Evolutionary conservation across 2,329 filamentous ascomycete genomes (phyloP).

Genomic region (Claviceps sp.): DNA sequence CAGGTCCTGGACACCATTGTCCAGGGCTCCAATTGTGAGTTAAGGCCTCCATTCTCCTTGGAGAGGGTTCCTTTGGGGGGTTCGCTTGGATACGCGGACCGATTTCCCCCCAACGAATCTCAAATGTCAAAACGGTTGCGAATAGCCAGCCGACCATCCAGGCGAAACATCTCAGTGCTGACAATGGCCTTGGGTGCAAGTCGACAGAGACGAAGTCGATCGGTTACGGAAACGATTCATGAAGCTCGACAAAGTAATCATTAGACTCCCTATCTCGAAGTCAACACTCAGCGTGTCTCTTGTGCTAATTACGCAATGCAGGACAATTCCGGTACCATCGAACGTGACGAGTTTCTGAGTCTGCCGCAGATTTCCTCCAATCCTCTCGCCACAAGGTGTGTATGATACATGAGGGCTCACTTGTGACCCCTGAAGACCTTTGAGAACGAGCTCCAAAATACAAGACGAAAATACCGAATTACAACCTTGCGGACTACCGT

Average conservation of each 20-base stretch:
- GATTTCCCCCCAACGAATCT: too few species aligned
- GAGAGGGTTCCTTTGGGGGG: too few species aligned
- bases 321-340: slow-evolving; percentile 97
- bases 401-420: background rate
- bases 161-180: background rate
- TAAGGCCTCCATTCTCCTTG: too few species aligned
- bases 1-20: slow-evolving; percentile 88
- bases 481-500: too few species aligned
- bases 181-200: slow-evolving; percentile 29
- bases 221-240: slow-evolving; percentile 93
- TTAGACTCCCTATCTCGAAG: background rate
- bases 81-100: too few species aligned
- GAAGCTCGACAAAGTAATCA: slow-evolving; percentile 85
- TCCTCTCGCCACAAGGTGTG: slow-evolving; percentile 82
- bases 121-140: too few species aligned
- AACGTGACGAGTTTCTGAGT: slow-evolving; percentile 94
- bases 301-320: slow-evolving; percentile 20
- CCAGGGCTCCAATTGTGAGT: slow-evolving; percentile 83
- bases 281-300: background rate
- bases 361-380: slow-evolving; percentile 97
- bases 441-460: too few species aligned
- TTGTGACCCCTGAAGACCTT: too few species aligned
- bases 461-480: too few species aligned
- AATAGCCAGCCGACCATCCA: background rate
- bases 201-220: slow-evolving; percentile 95